A percentile compares a stretch with the other conserved stretches of the same genome.
Conservation (phyloP, 495 filamentous ascomycete genomes). For the Aspergillus biplanus region DNA sequence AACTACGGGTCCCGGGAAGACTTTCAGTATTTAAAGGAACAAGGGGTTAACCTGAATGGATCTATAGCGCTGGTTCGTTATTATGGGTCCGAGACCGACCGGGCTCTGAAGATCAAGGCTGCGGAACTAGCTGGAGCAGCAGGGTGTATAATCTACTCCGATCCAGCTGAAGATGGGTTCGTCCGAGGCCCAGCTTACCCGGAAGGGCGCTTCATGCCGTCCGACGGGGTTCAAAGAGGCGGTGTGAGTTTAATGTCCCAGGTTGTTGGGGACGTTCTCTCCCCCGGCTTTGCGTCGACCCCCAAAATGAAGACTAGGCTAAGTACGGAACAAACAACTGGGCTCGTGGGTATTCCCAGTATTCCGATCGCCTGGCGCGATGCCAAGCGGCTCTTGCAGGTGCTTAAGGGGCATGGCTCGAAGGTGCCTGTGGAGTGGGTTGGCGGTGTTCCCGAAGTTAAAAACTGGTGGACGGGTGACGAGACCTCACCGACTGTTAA, state of each 20-base stretch:
- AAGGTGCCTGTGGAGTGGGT: slow-evolving; percentile 74
- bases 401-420: slow-evolving; percentile 75
- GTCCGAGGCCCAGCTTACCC: slow-evolving; percentile 68
- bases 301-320: slow-evolving; percentile 64
- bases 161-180: slow-evolving; percentile 82
- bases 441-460: slow-evolving; percentile 71
- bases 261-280: slow-evolving; percentile 85
- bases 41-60: slow-evolving; percentile 73
- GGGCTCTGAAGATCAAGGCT: slow-evolving; percentile 83
- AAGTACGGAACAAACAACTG: slow-evolving; percentile 69
- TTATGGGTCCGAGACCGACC: slow-evolving; percentile 71
- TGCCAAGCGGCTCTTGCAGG: slow-evolving; percentile 76
- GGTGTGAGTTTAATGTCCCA: slow-evolving; percentile 81
- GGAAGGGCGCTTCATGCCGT: slow-evolving; percentile 75
- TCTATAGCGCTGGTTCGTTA: slow-evolving; percentile 84
- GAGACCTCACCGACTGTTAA: slow-evolving; percentile 73
- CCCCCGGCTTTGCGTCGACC: slow-evolving; percentile 82
- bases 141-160: slow-evolving; percentile 90
- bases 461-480: slow-evolving; percentile 84
- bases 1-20: slow-evolving; percentile 89
- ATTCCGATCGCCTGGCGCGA: slow-evolving; percentile 87
- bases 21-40: slow-evolving; percentile 70
- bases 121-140: slow-evolving; percentile 82
- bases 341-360: slow-evolving; percentile 81
- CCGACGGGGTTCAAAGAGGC: slow-evolving; percentile 80